Conservation (phyloP, 805 yeast genomes). For the Pichia deserticola region DNA sequence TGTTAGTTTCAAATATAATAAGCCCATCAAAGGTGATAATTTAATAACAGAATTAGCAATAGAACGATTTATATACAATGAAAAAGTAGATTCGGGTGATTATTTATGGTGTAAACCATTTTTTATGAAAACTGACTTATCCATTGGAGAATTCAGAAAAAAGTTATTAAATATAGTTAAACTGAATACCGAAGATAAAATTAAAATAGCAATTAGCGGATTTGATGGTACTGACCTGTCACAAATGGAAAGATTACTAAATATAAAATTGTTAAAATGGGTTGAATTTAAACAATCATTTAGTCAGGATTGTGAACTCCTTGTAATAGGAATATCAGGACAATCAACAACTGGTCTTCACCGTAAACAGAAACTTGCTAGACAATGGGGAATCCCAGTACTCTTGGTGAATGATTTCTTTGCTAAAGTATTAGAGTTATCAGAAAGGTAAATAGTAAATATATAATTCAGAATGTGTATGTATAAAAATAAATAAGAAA, state of each 20-base stretch:
- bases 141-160: not conserved
- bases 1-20: conserved; percentile 15
- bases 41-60: conserved; percentile 25
- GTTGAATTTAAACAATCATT: conserved; percentile 45
- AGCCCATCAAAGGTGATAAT: not conserved
- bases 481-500: too few species aligned
- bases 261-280: conserved; percentile 36
- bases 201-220: conserved; percentile 23
- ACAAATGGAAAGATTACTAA: conserved; percentile 42
- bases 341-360: not conserved
- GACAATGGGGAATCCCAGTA: conserved; percentile 17
- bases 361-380: conserved; percentile 20
- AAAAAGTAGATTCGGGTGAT: conserved; percentile 12
- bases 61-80: conserved; percentile 22
- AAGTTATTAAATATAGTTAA: not conserved
- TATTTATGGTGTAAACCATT: conserved; percentile 21
- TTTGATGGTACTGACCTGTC: conserved; percentile 26
- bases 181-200: not conserved
- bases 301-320: conserved; percentile 43
- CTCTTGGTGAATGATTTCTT: conserved; percentile 8
- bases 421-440: not conserved
- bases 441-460: not conserved
- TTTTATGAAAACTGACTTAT: not conserved
- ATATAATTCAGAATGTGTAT: too few species aligned
- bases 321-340: conserved; percentile 32